These are phyloP conservation scores for Hypoxylon cercidicola DNA, from an alignment of 495 filamentous ascomycete species.

Conservation along the genomic window DNA sequence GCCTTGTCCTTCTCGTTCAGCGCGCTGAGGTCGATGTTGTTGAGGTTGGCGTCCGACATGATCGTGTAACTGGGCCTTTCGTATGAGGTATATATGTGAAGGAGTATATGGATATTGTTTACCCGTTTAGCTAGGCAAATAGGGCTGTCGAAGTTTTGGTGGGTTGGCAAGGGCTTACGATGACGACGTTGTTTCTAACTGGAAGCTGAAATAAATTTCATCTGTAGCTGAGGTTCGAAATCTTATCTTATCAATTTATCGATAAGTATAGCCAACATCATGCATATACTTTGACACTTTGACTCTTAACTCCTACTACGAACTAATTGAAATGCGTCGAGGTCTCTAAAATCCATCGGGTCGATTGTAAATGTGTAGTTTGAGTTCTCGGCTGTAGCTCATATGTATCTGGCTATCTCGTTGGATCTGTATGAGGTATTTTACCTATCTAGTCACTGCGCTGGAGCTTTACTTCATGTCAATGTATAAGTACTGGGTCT, in stretches of 20 bases:
- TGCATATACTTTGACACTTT: neutral
- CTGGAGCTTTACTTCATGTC: neutral
- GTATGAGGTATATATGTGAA: neutral
- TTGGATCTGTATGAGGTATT: no score
- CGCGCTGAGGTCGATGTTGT: slow-evolving; percentile 68
- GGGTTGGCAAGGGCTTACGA: neutral
- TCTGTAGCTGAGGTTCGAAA: neutral
- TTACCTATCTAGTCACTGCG: neutral
- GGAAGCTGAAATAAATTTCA: slow-evolving; percentile 15
- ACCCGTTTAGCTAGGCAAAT: no score
- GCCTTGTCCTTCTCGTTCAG: slow-evolving; percentile 85
- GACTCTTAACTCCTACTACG: neutral
- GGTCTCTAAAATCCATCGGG: no score
- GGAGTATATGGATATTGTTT: neutral
- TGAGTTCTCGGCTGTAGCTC: no score
- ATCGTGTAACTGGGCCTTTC: neutral
- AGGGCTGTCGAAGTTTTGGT: no score
- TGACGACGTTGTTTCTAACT: slow-evolving; percentile 13
- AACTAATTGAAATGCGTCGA: no score
- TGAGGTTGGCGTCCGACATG: slow-evolving; percentile 39
- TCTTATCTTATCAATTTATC: slow-evolving; percentile 23
- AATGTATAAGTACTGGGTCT: neutral
- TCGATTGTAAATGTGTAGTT: no score
- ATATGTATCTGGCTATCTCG: no score
- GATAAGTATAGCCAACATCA: slow-evolving; percentile 3